Conservation (phyloP, 768 basidiomycete genomes). For the Polyporus arcularius region DNA sequence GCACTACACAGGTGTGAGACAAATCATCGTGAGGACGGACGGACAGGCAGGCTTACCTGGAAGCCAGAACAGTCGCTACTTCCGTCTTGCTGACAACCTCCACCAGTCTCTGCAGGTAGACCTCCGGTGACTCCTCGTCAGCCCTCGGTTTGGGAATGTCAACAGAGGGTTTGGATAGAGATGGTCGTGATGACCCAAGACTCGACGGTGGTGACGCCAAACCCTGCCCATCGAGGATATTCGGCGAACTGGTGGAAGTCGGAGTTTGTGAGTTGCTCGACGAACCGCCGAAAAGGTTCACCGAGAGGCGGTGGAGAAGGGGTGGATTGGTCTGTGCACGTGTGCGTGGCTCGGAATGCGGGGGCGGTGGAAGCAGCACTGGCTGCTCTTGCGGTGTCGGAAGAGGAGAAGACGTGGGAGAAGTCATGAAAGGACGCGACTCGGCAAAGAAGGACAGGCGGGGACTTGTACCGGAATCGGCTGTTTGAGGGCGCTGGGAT, state of each 20-base stretch:
- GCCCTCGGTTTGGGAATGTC: constrained; percentile 52
- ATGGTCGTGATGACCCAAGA: constrained; percentile 45
- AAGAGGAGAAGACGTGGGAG: constrained; percentile 22
- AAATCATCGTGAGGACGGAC: not conserved
- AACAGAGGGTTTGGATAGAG: constrained; percentile 43
- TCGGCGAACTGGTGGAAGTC: constrained; percentile 32
- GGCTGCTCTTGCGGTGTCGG: constrained; percentile 20
- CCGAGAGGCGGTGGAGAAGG: constrained; percentile 66
- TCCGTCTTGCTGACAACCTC: constrained; percentile 74
- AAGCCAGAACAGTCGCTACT: constrained; percentile 76
- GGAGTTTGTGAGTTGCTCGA: constrained; percentile 25
- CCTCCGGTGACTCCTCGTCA: constrained; percentile 66
- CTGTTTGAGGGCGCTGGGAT: constrained; percentile 28
- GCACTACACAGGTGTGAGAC: constrained; percentile 45
- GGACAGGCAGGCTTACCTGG: constrained; percentile 53
- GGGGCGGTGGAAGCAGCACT: constrained; percentile 16
- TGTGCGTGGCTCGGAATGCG: constrained; percentile 34
- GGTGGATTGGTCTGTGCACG: constrained; percentile 67
- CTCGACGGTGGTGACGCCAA: constrained; percentile 23
- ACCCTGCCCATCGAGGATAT: constrained; percentile 14
- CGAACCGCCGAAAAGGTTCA: constrained; percentile 59
- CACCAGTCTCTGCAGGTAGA: constrained; percentile 66
- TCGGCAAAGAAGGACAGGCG: constrained; percentile 19
- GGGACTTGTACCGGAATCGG: constrained; percentile 22
- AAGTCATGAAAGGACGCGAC: constrained; percentile 17